phyloP scores from a whole-genome alignment of 352 stramenopile genomes.

The Globisporangium middletonii region DNA sequence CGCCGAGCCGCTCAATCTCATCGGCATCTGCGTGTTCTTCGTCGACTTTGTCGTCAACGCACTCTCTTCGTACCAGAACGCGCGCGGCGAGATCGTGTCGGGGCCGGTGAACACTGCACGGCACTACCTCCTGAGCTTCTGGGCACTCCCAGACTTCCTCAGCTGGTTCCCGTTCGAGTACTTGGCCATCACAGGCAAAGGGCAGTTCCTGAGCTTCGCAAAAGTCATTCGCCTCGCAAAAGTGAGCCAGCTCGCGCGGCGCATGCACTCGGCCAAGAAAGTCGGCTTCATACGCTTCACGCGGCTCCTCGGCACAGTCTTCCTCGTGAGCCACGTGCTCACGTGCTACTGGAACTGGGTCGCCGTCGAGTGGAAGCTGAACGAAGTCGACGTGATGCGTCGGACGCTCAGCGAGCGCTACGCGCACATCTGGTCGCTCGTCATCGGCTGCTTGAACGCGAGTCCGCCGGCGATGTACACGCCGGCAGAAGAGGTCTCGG shows the following conservation, averaged over 20 bases:
- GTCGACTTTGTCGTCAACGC: conserved; percentile 51
- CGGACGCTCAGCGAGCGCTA: conserved; percentile 32
- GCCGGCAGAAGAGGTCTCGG: conserved; percentile 38
- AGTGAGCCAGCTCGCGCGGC: conserved; percentile 46
- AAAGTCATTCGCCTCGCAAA: conserved; percentile 72
- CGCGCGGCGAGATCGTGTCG: conserved; percentile 44
- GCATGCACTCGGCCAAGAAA: conserved; percentile 61
- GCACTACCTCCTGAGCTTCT: conserved; percentile 50
- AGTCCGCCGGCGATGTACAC: conserved; percentile 54
- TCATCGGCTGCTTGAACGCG: conserved; percentile 58
- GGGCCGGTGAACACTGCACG: conserved; percentile 27
- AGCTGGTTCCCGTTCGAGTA: conserved; percentile 66
- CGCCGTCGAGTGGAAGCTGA: conserved; percentile 32
- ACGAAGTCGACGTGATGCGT: conserved; percentile 21
- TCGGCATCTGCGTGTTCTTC: conserved; percentile 41
- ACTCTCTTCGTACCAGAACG: conserved; percentile 47
- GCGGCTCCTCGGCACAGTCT: conserved; percentile 39
- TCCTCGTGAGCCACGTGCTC: conserved; percentile 46
- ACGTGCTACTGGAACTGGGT: conserved; percentile 66
- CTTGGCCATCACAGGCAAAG: conserved; percentile 23
- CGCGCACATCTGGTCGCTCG: conserved; percentile 40
- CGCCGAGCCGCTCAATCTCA: conserved; percentile 23
- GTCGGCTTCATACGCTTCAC: conserved; percentile 53
- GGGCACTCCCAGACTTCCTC: conserved; percentile 57
- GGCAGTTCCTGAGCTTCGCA: conserved; percentile 48